Conservation (phyloP, 768 basidiomycete genomes). For the Mycena amicta region DNA sequence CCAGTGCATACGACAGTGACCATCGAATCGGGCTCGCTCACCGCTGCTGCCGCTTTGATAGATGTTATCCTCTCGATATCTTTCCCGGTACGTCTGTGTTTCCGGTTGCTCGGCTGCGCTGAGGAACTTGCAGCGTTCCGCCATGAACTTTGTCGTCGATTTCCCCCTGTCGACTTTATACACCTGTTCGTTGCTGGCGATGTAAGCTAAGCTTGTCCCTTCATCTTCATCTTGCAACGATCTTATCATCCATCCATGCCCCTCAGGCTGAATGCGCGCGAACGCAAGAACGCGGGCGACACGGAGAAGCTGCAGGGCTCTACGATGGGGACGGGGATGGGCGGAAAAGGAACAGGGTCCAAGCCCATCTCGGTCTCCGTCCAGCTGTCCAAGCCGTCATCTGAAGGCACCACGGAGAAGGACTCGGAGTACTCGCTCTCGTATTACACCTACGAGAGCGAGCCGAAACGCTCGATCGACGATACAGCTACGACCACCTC, state of each 20-base stretch:
- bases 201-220: slow-evolving; percentile 7
- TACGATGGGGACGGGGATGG: background rate
- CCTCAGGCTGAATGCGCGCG: background rate
- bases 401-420: too few species aligned
- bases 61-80: slow-evolving; percentile 9
- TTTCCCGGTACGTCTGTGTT: slow-evolving; percentile 1
- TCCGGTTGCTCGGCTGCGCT: background rate
- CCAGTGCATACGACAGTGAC: slow-evolving; percentile 11
- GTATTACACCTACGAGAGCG: too few species aligned
- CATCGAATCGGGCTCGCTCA: slow-evolving; percentile 8
- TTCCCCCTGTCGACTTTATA: slow-evolving; percentile 17
- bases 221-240: background rate
- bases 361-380: too few species aligned
- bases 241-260: background rate
- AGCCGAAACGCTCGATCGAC: too few species aligned
- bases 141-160: slow-evolving; percentile 13
- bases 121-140: background rate
- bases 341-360: too few species aligned
- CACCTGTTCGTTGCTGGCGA: slow-evolving; percentile 14
- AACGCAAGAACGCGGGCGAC: background rate
- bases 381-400: too few species aligned
- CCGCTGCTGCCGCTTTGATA: slow-evolving; percentile 5
- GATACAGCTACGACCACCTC: too few species aligned
- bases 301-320: background rate
- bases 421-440: too few species aligned